A percentile compares a stretch with the other conserved stretches of the same genome.
Evolutionary conservation across 768 basidiomycete genomes (phyloP).

Genomic region (Russula olivacea): DNA sequence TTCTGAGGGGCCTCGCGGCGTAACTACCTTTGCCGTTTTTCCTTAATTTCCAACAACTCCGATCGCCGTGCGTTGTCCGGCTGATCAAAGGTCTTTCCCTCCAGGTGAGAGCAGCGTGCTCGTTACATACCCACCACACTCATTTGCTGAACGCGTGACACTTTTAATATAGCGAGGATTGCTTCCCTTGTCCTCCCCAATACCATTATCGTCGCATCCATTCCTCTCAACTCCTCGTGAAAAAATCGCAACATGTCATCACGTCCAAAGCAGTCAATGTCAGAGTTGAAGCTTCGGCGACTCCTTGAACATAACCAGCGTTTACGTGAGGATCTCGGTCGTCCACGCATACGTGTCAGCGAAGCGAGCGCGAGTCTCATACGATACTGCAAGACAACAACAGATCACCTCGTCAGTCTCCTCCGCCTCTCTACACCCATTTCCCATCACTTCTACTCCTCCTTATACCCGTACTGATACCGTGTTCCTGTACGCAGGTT

Average conservation of each 20-base stretch:
- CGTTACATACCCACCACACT: conserved; percentile 1
- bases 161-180: neutral
- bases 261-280: conserved; percentile 67
- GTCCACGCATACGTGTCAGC: conserved; percentile 66
- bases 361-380: conserved; percentile 70
- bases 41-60: neutral
- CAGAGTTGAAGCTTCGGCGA: conserved; percentile 75
- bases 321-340: conserved; percentile 62
- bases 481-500: conserved; percentile 44
- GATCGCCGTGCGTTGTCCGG: conserved; percentile 4
- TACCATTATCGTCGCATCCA: neutral
- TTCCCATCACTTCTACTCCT: neutral
- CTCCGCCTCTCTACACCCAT: neutral
- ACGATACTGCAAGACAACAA: conserved; percentile 66
- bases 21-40: neutral
- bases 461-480: conserved; percentile 21
- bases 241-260: conserved; percentile 43
- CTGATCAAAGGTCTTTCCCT: conserved; percentile 11
- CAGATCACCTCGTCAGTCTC: conserved; percentile 57
- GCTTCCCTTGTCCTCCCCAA: neutral
- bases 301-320: conserved; percentile 71
- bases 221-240: conserved; percentile 21
- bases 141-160: neutral
- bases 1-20: neutral
- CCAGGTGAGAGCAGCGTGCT: neutral